Evolutionary conservation across 805 yeast species (phyloP).

Genomic region (Kurtzmaniella fragi): DNA sequence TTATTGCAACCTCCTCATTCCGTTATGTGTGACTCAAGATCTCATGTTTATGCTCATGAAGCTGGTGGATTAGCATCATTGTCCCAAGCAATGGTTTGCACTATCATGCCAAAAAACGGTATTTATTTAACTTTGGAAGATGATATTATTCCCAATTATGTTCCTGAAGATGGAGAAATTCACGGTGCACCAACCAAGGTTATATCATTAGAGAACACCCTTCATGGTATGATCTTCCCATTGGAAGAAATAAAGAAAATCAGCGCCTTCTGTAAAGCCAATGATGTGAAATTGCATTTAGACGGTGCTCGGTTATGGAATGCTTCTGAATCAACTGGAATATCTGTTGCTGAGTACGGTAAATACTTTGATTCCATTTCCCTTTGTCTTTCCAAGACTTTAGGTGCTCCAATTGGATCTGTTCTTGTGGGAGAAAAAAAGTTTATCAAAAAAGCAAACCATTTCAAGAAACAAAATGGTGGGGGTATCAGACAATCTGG

Average conservation of each 20-base stretch:
- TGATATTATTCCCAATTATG: conserved; percentile 47
- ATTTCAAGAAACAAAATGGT: conserved; percentile 87
- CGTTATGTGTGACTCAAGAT: conserved; percentile 79
- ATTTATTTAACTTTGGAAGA: conserved; percentile 76
- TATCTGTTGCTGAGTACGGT: conserved; percentile 66
- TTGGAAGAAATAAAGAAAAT: conserved; percentile 70
- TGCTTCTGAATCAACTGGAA: conserved; percentile 73
- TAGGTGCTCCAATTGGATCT: conserved; percentile 94
- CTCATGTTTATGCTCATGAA: conserved; percentile 79
- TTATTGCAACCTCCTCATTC: conserved; percentile 79
- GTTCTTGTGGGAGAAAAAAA: conserved; percentile 64
- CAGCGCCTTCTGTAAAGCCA: conserved; percentile 59
- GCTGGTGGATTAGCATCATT: conserved; percentile 89
- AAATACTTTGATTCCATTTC: conserved; percentile 83
- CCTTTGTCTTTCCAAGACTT: conserved; percentile 79
- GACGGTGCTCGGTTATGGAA: conserved; percentile 97
- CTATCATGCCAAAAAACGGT: conserved; percentile 77
- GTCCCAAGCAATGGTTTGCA: conserved; percentile 87
- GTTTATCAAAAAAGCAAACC: conserved; percentile 67
- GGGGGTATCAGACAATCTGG: conserved; percentile 94
- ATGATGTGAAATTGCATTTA: conserved; percentile 63
- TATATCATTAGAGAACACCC: conserved; percentile 81
- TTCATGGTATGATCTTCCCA: conserved; percentile 81
- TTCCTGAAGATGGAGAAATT: conserved; percentile 74
- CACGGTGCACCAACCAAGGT: conserved; percentile 87